Conservation (phyloP, 805 yeast genomes). For the Pichia insulana region DNA sequence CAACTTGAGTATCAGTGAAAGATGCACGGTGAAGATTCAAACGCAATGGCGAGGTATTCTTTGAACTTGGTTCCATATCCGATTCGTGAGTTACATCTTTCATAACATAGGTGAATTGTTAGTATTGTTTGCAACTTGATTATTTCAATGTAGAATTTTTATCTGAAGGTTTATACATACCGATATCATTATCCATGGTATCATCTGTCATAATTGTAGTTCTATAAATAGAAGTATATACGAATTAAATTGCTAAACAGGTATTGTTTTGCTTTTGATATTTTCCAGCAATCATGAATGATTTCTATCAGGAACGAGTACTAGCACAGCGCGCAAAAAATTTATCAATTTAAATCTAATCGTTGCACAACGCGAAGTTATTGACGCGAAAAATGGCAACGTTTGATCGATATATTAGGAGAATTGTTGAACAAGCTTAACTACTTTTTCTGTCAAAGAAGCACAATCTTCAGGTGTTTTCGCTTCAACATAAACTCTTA, state of each 20-base stretch:
- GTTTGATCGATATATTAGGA: too few relatives aligned
- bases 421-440: conserved; percentile 5
- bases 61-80: not conserved
- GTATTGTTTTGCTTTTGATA: conserved; percentile 6
- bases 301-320: not conserved
- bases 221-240: too few relatives aligned
- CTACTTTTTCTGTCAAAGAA: conserved; percentile 34
- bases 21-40: not conserved
- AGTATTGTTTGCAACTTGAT: too few relatives aligned
- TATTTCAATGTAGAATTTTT: too few relatives aligned
- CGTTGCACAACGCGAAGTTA: too few relatives aligned
- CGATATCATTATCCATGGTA: too few relatives aligned
- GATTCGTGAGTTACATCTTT: not conserved
- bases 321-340: too few relatives aligned
- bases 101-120: too few relatives aligned
- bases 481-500: conserved; percentile 92
- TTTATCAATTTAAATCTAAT: too few relatives aligned
- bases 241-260: conserved; percentile 5
- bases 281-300: conserved; percentile 1
- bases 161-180: too few relatives aligned
- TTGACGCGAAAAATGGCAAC: too few relatives aligned
- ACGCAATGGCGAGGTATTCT: conserved; percentile 21
- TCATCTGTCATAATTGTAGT: too few relatives aligned
- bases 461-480: conserved; percentile 40
- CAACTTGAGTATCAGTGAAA: not conserved